These are phyloP conservation scores for Aspergillus melleus DNA, from an alignment of 2,329 filamentous ascomycete genomes.

Conservation along the genomic window DNA sequence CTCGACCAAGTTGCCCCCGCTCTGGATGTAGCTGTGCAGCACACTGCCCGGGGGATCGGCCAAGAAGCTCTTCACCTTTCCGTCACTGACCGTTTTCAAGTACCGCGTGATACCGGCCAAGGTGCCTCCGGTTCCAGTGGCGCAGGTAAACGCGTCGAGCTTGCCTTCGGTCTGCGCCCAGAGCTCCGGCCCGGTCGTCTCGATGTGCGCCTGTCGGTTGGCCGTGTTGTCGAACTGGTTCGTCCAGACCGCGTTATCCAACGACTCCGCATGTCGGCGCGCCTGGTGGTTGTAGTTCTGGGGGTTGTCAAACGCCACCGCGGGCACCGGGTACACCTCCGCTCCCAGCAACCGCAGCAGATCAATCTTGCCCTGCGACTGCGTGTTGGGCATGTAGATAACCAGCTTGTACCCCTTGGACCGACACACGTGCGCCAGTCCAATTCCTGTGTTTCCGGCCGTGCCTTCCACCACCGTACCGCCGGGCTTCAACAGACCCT, in stretches of 20 bases:
- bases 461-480: slow-evolving; percentile 97
- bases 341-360: slow-evolving; percentile 86
- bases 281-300: slow-evolving; percentile 99
- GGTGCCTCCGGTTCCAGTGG: slow-evolving; percentile 89
- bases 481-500: slow-evolving; percentile 75
- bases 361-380: slow-evolving; percentile 97
- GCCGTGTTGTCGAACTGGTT: slow-evolving; percentile 98
- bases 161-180: slow-evolving; percentile 87
- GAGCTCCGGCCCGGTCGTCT: slow-evolving; percentile 96
- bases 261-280: slow-evolving; percentile 76
- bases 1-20: slow-evolving; percentile 80
- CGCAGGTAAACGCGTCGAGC: slow-evolving; percentile 91
- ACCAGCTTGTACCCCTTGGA: slow-evolving; percentile 90
- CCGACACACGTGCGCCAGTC: slow-evolving; percentile 92
- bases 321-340: slow-evolving; percentile 93
- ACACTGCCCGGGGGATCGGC: slow-evolving; percentile 94
- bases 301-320: slow-evolving; percentile 91
- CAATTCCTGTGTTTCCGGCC: slow-evolving; percentile 96
- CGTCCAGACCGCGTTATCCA: slow-evolving; percentile 94
- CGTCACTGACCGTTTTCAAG: slow-evolving; percentile 77
- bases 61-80: slow-evolving; percentile 80
- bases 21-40: slow-evolving; percentile 86
- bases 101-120: slow-evolving; percentile 86
- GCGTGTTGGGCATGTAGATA: slow-evolving; percentile 99
- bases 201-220: slow-evolving; percentile 90